Evolutionary conservation across 441 rosid genomes (phyloP), one percentile per base, ranked within the genome.

Genomic region (Erysimum pusillum): DNA sequence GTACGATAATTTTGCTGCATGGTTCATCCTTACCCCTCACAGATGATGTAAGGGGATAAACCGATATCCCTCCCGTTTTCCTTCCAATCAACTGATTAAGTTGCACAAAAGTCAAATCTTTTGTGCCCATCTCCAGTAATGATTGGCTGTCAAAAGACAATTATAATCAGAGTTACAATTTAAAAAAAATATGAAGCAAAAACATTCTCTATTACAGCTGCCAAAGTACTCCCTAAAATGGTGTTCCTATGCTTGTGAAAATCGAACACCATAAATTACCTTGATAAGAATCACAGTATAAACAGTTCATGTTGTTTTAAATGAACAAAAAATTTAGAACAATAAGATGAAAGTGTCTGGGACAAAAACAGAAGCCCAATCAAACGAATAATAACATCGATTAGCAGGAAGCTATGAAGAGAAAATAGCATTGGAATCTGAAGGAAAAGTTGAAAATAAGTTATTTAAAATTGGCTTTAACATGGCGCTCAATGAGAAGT

Each of bases 51-150:
- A 91, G 85, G 48, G 98, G 98, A 81, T 89, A 96, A 79, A 96
- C 93, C 7, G 98, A 91, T 84, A 96, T 91, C 46, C 98, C 98
- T 56, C 98, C 99, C 17, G 99, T 96, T 87, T 93, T 96, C 85
- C 97, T 87, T 85, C 99, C 99, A 88, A 96, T 93, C 74, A 96
- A 83, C 80, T 96, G 99, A 87, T 93, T 93, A 73, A 96, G 97
- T 84, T 96, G 98, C 56, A 96, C 99, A 84, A 96, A 96, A 68
- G 83, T 81, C 85, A 91, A 78, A 86, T 96, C 94, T 81, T 90
- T 83, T 34, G 98, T 91, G 74, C 99, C 98, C 99, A 96, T 96
- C 90, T 96, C 98, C 73, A 91, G 83, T 83, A 96, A 85, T 13
- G 98, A 91, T 68, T 93, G 98, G 81, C 99, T 63, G 79, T 46